These are phyloP conservation scores for Rhodotorula kratochvilovae DNA, from an alignment of 768 basidiomycete species.

Conservation along the genomic window DNA sequence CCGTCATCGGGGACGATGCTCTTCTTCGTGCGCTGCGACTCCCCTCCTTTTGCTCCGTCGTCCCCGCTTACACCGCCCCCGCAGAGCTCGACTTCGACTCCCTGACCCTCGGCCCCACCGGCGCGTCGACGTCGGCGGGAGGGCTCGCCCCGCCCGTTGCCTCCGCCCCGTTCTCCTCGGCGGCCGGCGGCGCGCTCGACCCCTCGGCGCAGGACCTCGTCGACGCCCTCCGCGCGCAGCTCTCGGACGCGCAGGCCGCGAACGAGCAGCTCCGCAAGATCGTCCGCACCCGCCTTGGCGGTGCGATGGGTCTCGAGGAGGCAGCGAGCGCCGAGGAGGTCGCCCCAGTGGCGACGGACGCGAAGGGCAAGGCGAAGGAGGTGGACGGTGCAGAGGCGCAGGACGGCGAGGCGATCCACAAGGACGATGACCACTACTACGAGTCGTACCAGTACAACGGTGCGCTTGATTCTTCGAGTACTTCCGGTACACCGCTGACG, in stretches of 20 bases:
- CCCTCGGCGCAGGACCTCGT: conserved; percentile 54
- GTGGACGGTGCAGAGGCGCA: conserved; percentile 31
- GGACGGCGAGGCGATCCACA: conserved; percentile 79
- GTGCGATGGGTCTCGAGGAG: conserved; percentile 18
- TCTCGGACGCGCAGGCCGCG: conserved; percentile 30
- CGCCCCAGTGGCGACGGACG: not conserved
- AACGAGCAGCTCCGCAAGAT: conserved; percentile 29
- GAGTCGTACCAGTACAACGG: conserved; percentile 76
- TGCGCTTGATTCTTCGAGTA: no score
- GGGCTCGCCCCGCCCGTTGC: conserved; percentile 1
- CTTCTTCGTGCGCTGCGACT: conserved; percentile 65
- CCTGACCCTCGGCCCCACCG: conserved; percentile 42
- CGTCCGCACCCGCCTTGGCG: conserved; percentile 22
- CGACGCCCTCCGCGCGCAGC: conserved; percentile 31
- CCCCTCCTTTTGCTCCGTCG: not conserved
- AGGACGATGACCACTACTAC: conserved; percentile 94
- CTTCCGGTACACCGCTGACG: no score
- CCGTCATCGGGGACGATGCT: conserved; percentile 78
- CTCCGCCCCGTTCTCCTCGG: not conserved
- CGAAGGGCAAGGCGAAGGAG: conserved; percentile 17
- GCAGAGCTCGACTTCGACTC: conserved; percentile 64
- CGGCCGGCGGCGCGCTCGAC: not conserved
- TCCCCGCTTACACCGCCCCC: not conserved
- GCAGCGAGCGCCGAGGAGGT: not conserved
- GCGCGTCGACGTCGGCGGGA: conserved; percentile 12